Conservation (phyloP, 345 rosid species). For the Aquilaria malaccensis region DNA sequence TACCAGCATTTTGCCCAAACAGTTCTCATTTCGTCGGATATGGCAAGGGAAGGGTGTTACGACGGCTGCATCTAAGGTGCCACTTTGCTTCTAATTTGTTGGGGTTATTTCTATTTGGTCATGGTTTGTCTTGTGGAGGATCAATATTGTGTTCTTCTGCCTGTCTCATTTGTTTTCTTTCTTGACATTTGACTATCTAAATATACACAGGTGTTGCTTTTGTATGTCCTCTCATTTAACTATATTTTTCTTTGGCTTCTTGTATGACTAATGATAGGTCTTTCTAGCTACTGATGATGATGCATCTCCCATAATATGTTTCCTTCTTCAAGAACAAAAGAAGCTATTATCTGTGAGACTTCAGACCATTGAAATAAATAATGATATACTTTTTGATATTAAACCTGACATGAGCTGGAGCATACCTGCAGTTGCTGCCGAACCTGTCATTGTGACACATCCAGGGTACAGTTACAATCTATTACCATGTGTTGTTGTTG, state of each 20-base stretch:
- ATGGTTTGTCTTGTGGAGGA: not conserved
- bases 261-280: conserved; percentile 39
- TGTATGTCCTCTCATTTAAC: conserved; percentile 10
- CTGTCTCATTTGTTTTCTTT: conserved; percentile 4
- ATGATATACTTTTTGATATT: conserved; percentile 62
- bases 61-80: conserved; percentile 78
- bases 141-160: not conserved
- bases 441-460: conserved; percentile 74
- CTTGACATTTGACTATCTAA: conserved; percentile 8
- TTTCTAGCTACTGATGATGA: conserved; percentile 85
- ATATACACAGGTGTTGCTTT: conserved; percentile 16
- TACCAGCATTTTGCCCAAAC: conserved; percentile 39
- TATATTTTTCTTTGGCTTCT: conserved; percentile 9
- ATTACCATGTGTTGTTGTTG: not conserved
- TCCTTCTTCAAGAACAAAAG: conserved; percentile 86
- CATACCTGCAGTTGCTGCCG: conserved; percentile 83
- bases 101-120: conserved; percentile 2
- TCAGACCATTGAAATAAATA: conserved; percentile 68
- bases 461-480: conserved; percentile 45
- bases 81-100: conserved; percentile 12
- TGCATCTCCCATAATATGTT: conserved; percentile 67
- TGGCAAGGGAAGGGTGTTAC: conserved; percentile 95
- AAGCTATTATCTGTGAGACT: conserved; percentile 78
- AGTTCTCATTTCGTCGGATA: conserved; percentile 69
- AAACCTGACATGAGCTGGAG: conserved; percentile 92